Conservation (phyloP, 1,284 basidiomycete species). For the Kwoniella shivajii region DNA sequence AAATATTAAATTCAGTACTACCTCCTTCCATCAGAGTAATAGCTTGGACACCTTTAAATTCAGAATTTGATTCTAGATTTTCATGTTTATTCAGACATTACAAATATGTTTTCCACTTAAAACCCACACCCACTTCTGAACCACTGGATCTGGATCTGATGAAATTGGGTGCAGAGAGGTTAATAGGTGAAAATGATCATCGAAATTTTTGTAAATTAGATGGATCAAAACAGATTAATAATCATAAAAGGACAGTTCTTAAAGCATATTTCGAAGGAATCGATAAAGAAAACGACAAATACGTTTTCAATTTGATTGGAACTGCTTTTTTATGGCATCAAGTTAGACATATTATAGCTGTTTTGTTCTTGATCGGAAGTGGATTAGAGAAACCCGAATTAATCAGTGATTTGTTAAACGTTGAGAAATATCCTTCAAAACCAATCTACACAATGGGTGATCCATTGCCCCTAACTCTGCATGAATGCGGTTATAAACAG, state of each 20-base stretch:
- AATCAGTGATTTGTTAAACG: slow-evolving; percentile 73
- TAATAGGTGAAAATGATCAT: slow-evolving; percentile 93
- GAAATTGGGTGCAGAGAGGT: slow-evolving; percentile 69
- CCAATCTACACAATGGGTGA: slow-evolving; percentile 94
- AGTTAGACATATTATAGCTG: slow-evolving; percentile 92
- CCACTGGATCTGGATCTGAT: slow-evolving; percentile 73
- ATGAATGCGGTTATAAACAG: slow-evolving; percentile 80
- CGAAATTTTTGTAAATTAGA: slow-evolving; percentile 96
- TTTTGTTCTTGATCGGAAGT: slow-evolving; percentile 85
- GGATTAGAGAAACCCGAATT: slow-evolving; percentile 75
- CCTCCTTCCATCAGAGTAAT: slow-evolving; percentile 88
- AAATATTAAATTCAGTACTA: slow-evolving; percentile 84
- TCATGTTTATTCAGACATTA: slow-evolving; percentile 88
- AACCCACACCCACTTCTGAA: slow-evolving; percentile 35
- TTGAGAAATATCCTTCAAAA: slow-evolving; percentile 63
- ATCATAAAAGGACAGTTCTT: slow-evolving; percentile 50
- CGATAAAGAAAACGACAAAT: slow-evolving; percentile 14
- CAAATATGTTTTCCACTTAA: slow-evolving; percentile 85
- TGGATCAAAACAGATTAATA: slow-evolving; percentile 85
- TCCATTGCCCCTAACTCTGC: slow-evolving; percentile 85
- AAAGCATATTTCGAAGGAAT: slow-evolving; percentile 39
- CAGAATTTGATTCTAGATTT: slow-evolving; percentile 83
- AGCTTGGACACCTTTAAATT: slow-evolving; percentile 89
- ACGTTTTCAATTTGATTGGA: slow-evolving; percentile 81
- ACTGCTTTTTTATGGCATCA: slow-evolving; percentile 95